Percentiles rank a stretch among this genome's conserved stretches.
phyloP scores from a whole-genome alignment of 2,329 filamentous ascomycete species.

The Sarocladiaceae sp. region DNA sequence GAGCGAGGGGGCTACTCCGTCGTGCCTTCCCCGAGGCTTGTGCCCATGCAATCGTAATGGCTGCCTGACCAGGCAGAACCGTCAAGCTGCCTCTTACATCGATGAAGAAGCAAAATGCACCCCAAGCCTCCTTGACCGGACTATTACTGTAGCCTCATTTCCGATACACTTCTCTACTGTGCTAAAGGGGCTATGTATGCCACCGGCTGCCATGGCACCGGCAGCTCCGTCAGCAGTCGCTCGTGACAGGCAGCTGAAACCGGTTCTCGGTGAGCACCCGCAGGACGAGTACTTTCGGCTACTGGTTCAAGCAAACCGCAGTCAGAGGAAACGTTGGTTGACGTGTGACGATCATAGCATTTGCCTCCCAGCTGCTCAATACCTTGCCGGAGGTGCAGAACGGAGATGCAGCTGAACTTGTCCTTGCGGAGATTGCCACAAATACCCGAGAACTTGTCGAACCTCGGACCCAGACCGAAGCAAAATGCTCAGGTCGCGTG shows the following conservation, averaged over 20 bases:
- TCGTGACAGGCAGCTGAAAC: slow-evolving; percentile 19
- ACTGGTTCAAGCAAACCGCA: no score
- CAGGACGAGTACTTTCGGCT: no score
- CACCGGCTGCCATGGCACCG: slow-evolving; percentile 16
- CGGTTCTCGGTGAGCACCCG: slow-evolving; percentile 17
- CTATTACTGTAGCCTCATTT: no score
- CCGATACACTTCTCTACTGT: no score
- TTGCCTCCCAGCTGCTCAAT: background rate
- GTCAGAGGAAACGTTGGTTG: no score
- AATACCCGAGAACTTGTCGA: slow-evolving; percentile 15
- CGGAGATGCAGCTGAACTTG: slow-evolving; percentile 6
- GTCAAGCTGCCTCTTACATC: no score
- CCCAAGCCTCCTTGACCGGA: no score
- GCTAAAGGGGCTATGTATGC: background rate
- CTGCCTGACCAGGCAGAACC: no score
- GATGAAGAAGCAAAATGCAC: no score
- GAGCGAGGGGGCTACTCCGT: no score
- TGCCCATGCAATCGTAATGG: no score
- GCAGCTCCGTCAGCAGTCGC: background rate
- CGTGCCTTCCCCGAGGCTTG: no score
- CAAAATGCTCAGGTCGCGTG: background rate
- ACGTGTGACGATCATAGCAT: background rate
- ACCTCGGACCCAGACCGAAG: background rate
- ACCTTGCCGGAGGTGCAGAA: background rate
- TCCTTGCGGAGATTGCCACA: slow-evolving; percentile 23